Percentiles rank a stretch among this genome's conserved stretches.
These are phyloP conservation scores for Candida nemodendra DNA, from an alignment of 805 yeast species.

Conservation along the genomic window DNA sequence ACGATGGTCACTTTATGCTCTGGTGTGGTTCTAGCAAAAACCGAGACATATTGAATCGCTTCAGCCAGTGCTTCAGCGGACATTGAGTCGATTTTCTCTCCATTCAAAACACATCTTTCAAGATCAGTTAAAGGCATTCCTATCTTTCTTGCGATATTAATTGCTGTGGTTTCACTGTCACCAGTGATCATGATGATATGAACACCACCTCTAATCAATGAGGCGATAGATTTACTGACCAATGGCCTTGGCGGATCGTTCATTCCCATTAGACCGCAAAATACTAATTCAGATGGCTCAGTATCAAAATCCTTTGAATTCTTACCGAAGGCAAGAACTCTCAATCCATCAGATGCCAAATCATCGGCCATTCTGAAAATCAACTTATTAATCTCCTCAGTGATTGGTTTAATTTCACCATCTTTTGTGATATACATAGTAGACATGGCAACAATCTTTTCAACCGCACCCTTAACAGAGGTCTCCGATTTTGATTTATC, in stretches of 20 bases:
- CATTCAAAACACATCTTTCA: slow-evolving; percentile 72
- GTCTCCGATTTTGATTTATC: slow-evolving; percentile 55
- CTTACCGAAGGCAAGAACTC: slow-evolving; percentile 80
- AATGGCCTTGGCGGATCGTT: slow-evolving; percentile 96
- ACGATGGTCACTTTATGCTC: slow-evolving; percentile 91
- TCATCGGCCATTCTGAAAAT: slow-evolving; percentile 57
- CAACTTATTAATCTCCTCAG: slow-evolving; percentile 43
- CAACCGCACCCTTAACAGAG: slow-evolving; percentile 89
- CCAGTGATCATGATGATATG: slow-evolving; percentile 99
- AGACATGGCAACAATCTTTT: slow-evolving; percentile 62
- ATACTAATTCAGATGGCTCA: slow-evolving; percentile 60
- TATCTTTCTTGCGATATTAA: slow-evolving; percentile 79
- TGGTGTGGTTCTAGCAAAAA: slow-evolving; percentile 94
- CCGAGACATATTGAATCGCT: slow-evolving; percentile 78
- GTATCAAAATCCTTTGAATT: slow-evolving; percentile 37
- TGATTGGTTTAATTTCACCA: slow-evolving; percentile 61
- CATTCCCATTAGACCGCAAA: slow-evolving; percentile 91
- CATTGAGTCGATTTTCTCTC: slow-evolving; percentile 77
- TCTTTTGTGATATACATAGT: slow-evolving; percentile 55
- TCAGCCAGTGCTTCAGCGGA: slow-evolving; percentile 68
- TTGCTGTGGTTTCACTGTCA: slow-evolving; percentile 85
- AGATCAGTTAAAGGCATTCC: slow-evolving; percentile 78
- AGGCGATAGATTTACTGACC: slow-evolving; percentile 71
- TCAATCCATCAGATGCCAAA: slow-evolving; percentile 79
- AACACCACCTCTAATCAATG: slow-evolving; percentile 87